Base-by-base conservation (phyloP, 805 yeast species). In the Metschnikowia sp. region DNA sequence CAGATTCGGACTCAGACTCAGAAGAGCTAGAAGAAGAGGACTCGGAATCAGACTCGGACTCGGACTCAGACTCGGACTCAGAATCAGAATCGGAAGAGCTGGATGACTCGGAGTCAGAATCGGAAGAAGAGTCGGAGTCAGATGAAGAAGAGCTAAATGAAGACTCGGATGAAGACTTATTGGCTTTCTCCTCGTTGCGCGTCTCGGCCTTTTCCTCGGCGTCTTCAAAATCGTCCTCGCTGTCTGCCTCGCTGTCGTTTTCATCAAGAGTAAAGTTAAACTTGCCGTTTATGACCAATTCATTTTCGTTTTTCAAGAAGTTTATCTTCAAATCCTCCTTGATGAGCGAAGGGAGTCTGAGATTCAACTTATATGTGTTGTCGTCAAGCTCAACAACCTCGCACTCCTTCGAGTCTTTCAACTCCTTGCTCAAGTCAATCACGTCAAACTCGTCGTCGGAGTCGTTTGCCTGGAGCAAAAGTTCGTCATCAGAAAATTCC, bases 361-460 rank as follows among this genome's bases (percentile, higher is more conserved):
- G 59, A 48, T 61, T 64, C 56, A 72, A 65, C 53, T 70, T 69
- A 58, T 70, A 72, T 12, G 65, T 63, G 48, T 66, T 60, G 34
- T 69, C 73, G 45, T 70, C 69, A 19, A 68, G 53, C 54, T 71
- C 67, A 28, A 61, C 57, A 49, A 72, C 63, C 58, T 72, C 76
- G 54, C 74, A 72, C 58, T 72, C 77, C 51, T 72, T 72, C 36
- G 73, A 66, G 58, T 69, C 62, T 50, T 65, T 67, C 54, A 72
- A 67, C 57, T 72, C 77, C 38, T 64, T 64, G 39, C 71, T 58
- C 57, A 72, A 67, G 54, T 72, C 77, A 52, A 71, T 66, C 36
- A 71, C 58, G 40, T 63, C 68, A 41, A 59, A 54, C 39, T 66
- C 70, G 13, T 61, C 52, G 42, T 54, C 58, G 30, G 56, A 52